phyloP scores from a whole-genome alignment of 768 basidiomycete species.

The Lactifluus echinatus region DNA sequence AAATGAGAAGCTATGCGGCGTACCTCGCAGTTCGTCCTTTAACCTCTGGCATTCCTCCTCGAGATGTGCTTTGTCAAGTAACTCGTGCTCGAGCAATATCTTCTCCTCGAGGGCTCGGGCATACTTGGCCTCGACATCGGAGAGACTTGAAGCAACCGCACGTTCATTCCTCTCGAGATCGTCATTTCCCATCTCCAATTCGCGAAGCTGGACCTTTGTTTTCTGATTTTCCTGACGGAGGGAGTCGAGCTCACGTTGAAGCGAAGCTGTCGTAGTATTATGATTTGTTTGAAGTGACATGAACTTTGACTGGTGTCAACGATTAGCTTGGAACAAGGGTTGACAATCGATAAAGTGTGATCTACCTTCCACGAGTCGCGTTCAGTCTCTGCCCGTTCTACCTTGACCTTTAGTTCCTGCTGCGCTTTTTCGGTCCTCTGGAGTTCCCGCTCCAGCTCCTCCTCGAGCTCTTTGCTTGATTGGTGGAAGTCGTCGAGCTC shows the following conservation, averaged over 20 bases:
- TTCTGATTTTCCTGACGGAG: constrained; percentile 67
- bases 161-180: constrained; percentile 94
- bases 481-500: constrained; percentile 85
- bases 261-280: constrained; percentile 81
- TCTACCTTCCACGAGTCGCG: constrained; percentile 91
- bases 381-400: constrained; percentile 59
- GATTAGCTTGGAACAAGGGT: constrained; percentile 15
- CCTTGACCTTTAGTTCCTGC: constrained; percentile 68
- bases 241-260: constrained; percentile 86
- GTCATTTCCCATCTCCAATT: constrained; percentile 96
- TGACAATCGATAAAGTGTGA: constrained; percentile 2
- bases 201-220: constrained; percentile 65
- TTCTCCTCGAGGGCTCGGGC: constrained; percentile 91
- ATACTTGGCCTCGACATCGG: constrained; percentile 82
- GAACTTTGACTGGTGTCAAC: constrained; percentile 57
- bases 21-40: constrained; percentile 90
- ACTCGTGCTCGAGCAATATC: constrained; percentile 91
- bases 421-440: constrained; percentile 81
- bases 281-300: constrained; percentile 83
- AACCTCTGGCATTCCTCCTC: constrained; percentile 89
- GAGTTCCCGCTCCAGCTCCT: constrained; percentile 86
- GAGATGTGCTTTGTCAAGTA: constrained; percentile 80
- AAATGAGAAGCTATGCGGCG: constrained; percentile 19
- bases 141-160: constrained; percentile 72
- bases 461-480: constrained; percentile 85